A percentile compares a stretch with the other conserved stretches of the same genome.
These are phyloP conservation scores for Babesia sp. DNA, from an alignment of 169 alveolate genomes.

Conservation along the genomic window DNA sequence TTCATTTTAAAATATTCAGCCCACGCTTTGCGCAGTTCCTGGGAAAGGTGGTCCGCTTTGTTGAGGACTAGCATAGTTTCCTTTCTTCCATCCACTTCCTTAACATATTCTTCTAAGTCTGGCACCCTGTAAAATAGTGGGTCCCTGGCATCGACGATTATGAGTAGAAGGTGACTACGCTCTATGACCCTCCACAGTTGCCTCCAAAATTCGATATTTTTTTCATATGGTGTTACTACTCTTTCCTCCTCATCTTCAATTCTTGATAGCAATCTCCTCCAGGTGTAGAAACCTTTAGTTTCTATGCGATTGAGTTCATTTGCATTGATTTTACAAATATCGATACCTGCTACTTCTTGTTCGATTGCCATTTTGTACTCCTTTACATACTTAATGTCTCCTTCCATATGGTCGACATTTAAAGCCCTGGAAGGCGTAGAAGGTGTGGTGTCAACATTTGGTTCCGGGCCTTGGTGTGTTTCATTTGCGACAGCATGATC, in stretches of 20 bases:
- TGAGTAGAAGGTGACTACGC: conserved; percentile 89
- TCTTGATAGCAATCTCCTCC: conserved; percentile 74
- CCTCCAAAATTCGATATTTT: conserved; percentile 97
- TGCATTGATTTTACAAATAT: conserved; percentile 46
- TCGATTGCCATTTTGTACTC: conserved; percentile 52
- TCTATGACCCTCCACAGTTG: conserved; percentile 99
- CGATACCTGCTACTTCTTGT: conserved; percentile 13
- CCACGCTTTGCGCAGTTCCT: conserved; percentile 91
- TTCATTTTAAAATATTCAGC: conserved; percentile 83
- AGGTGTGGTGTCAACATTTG: background rate
- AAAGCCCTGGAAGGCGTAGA: background rate
- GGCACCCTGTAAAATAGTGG: conserved; percentile 91
- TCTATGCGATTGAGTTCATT: conserved; percentile 69
- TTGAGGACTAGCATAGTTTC: conserved; percentile 85
- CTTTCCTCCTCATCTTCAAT: conserved; percentile 89
- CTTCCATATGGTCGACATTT: background rate
- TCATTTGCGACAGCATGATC: background rate
- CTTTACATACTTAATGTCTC: conserved; percentile 32
- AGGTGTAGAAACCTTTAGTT: conserved; percentile 65
- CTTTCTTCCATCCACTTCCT: conserved; percentile 88
- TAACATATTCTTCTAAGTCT: conserved; percentile 88
- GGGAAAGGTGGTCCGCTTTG: conserved; percentile 91
- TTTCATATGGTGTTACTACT: conserved; percentile 97
- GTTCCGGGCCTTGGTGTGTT: background rate
- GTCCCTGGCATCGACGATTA: conserved; percentile 97